Evolutionary conservation across 371 early-diverging fungal species (phyloP), one percentile per base, ranked within the genome.

Genomic region (Mucor lusitanicus): DNA sequence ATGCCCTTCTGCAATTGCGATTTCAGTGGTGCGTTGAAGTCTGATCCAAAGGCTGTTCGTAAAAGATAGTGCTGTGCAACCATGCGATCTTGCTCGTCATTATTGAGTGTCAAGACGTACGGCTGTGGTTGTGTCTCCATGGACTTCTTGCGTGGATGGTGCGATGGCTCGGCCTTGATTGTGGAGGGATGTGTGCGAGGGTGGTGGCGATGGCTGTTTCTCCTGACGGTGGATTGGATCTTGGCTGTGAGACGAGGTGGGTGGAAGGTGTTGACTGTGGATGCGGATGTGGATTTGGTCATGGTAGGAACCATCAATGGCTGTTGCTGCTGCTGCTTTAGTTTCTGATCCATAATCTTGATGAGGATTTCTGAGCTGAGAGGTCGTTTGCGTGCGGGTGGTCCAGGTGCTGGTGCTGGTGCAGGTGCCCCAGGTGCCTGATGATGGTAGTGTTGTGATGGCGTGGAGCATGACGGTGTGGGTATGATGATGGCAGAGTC

Each of bases 11-110:
- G 73, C n/a, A 83, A 70, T n/a, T 63, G 44, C 1, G 67, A 32
- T n/a, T 67, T 74, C 32, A 79, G 59, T 2, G 79, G 77, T 13
- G 81, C 74, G 4, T 63, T 67, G 32, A 71, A 83, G 32, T 83
- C 83, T 15, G 73, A 72, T 21, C 77, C 73, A 61, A 80, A 80
- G 1, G 79, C 81, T 3, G 83, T 80, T 17, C 83, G 73, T 28
- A 80, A 57, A n/a, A 83, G 56, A 37, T 83, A 83, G 59, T 83
- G 81, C 37, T 83, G 83, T 59, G 81, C 71, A 7, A 80, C 78
- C 64, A 80, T 61, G 6, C 83, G 77, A 59, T 83, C 83, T 59
- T 79, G 79, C 27, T 83, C 83, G 7, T 73, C 71, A 37, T 70
- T 72, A 57, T 67, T 71, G 40, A 72, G 70, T 1, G 76, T 64